A percentile compares a stretch with the other conserved stretches of the same genome.
These are phyloP conservation scores for Fusarium piperis DNA, from an alignment of 2,329 filamentous ascomycete species.

Conservation along the genomic window DNA sequence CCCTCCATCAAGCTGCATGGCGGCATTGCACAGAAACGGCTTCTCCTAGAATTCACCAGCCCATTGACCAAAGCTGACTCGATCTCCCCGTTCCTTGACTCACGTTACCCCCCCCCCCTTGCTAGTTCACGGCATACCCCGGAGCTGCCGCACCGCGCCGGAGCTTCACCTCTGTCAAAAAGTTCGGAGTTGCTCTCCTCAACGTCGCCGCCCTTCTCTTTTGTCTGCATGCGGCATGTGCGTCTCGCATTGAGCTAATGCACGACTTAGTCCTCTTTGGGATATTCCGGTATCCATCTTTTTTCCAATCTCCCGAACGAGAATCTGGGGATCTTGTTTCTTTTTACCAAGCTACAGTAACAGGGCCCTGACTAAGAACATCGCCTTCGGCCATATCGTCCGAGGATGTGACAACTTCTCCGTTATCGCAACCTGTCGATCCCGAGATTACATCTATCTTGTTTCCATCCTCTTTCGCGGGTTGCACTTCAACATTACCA, in stretches of 20 bases:
- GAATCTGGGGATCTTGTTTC: conserved; percentile 30
- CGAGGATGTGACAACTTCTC: conserved; percentile 12
- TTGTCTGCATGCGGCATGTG: conserved; percentile 1
- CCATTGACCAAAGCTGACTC: conserved; percentile 1
- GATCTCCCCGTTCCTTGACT: neutral
- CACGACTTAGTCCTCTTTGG: conserved; percentile 30
- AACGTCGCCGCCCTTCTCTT: neutral
- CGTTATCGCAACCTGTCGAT: conserved; percentile 23
- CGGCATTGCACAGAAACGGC: neutral
- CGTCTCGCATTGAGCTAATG: conserved; percentile 32
- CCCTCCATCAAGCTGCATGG: neutral
- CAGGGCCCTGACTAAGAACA: conserved; percentile 12
- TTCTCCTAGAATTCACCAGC: neutral
- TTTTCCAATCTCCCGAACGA: conserved; percentile 9
- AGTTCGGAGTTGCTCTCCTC: conserved; percentile 13
- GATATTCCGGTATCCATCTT: conserved; percentile 27
- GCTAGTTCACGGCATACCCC: neutral
- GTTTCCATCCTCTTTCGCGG: neutral
- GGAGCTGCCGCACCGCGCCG: conserved; percentile 2
- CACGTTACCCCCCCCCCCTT: neutral
- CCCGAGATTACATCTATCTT: neutral
- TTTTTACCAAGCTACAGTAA: neutral
- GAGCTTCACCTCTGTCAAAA: neutral
- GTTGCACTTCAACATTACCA: neutral
- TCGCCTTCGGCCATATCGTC: conserved; percentile 27